A percentile compares a stretch with the other conserved stretches of the same genome.
phyloP scores from a whole-genome alignment of 2,329 filamentous ascomycete species.

The Hirsutella rhossiliensis region DNA sequence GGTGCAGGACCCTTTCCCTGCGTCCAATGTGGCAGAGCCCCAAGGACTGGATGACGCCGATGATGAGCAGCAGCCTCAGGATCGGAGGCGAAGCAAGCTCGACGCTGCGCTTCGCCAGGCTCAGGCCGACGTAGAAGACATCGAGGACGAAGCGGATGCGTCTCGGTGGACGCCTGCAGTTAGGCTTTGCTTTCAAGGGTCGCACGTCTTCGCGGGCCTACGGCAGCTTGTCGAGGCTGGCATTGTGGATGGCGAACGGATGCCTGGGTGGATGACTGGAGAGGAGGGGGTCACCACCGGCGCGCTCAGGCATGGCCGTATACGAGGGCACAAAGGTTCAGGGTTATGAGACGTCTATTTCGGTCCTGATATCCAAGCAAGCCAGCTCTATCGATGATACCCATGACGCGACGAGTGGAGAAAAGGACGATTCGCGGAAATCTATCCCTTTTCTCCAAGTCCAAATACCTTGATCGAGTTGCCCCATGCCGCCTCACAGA shows the following conservation, averaged over 20 bases:
- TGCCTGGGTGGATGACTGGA: conserved; percentile 88
- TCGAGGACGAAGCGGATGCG: conserved; percentile 13
- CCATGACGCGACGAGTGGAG: neutral
- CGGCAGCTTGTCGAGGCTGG: conserved; percentile 67
- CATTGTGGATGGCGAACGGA: conserved; percentile 60
- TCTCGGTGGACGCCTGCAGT: conserved; percentile 26
- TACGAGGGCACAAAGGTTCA: conserved; percentile 45
- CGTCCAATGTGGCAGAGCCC: conserved; percentile 4
- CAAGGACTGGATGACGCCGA: conserved; percentile 13
- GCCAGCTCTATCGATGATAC: neutral
- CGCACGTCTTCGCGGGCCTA: conserved; percentile 71
- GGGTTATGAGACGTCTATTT: conserved; percentile 26
- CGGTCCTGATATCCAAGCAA: neutral
- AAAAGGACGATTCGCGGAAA: neutral
- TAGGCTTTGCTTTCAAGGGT: conserved; percentile 58
- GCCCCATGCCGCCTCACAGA: conserved; percentile 75
- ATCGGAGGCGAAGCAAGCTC: conserved; percentile 20
- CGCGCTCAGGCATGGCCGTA: conserved; percentile 53
- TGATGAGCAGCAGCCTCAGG: conserved; percentile 8
- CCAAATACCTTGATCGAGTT: conserved; percentile 76
- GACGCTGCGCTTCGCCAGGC: conserved; percentile 20
- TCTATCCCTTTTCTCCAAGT: conserved; percentile 31
- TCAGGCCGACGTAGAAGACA: conserved; percentile 10
- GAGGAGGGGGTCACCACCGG: conserved; percentile 71
- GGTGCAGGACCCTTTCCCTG: conserved; percentile 45